phyloP scores from a whole-genome alignment of 148 eudicot species.

The Mesembryanthemum crystallinum region DNA sequence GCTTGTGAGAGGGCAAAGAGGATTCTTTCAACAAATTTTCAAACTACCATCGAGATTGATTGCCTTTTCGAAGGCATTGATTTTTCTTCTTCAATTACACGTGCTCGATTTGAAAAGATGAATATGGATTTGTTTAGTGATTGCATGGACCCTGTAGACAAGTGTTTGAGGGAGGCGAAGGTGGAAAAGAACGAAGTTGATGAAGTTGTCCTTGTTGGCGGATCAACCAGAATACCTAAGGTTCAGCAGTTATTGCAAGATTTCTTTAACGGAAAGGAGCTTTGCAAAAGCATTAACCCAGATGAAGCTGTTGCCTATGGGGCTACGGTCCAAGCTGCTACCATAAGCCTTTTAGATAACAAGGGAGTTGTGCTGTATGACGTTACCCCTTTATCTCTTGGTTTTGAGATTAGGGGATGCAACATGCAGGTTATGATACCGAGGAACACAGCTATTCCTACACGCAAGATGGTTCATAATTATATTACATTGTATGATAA shows the following conservation, averaged over 20 bases:
- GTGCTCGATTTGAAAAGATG: constrained; percentile 20
- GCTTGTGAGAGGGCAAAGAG: constrained; percentile 15
- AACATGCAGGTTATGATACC: too few species aligned
- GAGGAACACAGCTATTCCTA: not conserved
- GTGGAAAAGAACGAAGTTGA: constrained; percentile 4
- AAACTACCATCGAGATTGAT: constrained; percentile 7
- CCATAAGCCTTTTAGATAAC: not conserved
- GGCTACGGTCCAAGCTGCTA: constrained; percentile 19
- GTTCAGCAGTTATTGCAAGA: constrained; percentile 9
- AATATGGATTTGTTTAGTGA: constrained; percentile 1
- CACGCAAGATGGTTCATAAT: not conserved
- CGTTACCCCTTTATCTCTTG: constrained; percentile 11
- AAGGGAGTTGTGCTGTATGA: not conserved
- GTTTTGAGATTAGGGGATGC: not conserved
- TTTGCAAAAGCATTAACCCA: constrained; percentile 5
- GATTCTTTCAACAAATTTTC: not conserved
- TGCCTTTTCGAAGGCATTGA: constrained; percentile 21
- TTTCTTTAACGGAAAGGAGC: not conserved
- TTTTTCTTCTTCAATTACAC: constrained; percentile 9
- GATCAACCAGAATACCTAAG: constrained; percentile 28
- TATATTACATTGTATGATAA: not conserved
- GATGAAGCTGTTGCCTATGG: constrained; percentile 30
- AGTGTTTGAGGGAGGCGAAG: constrained; percentile 8
- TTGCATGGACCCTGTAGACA: not conserved
- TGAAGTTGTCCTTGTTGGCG: constrained; percentile 22